phyloP scores from a whole-genome alignment of 2,329 filamentous ascomycete genomes.

The Colletotrichum kahawae region DNA sequence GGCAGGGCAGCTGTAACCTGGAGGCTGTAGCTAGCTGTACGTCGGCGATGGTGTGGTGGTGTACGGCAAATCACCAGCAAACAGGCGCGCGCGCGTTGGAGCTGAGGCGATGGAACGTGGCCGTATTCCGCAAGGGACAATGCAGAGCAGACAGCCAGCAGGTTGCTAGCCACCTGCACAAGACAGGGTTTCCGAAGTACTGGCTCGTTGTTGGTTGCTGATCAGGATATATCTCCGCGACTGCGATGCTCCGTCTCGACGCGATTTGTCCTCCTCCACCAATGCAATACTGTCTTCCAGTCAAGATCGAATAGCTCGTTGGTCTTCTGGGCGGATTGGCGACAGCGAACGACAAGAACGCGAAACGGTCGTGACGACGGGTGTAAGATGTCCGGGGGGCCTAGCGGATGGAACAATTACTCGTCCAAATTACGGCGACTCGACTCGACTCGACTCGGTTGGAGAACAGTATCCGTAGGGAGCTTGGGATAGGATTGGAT shows the following conservation, averaged over 20 bases:
- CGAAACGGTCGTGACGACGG: background rate
- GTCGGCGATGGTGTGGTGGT: background rate
- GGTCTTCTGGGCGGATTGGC: background rate
- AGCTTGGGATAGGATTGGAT: background rate
- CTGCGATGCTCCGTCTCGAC: background rate
- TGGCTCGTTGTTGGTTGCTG: background rate
- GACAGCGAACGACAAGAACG: background rate
- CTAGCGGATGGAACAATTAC: background rate
- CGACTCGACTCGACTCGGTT: background rate
- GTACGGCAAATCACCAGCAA: background rate
- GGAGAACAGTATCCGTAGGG: background rate
- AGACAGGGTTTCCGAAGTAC: background rate
- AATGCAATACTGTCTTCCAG: background rate
- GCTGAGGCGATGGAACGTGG: background rate
- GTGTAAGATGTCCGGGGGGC: slow-evolving; percentile 6
- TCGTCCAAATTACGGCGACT: background rate
- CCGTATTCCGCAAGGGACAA: background rate
- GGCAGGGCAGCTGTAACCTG: background rate
- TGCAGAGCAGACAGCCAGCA: background rate
- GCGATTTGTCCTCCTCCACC: background rate
- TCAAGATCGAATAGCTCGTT: background rate
- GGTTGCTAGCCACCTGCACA: background rate
- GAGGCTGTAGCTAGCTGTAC: background rate
- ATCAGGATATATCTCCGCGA: background rate
- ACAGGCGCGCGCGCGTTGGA: slow-evolving; percentile 2